Base-by-base conservation (phyloP, 305 asterid species). In the Fraxinus greggii region DNA sequence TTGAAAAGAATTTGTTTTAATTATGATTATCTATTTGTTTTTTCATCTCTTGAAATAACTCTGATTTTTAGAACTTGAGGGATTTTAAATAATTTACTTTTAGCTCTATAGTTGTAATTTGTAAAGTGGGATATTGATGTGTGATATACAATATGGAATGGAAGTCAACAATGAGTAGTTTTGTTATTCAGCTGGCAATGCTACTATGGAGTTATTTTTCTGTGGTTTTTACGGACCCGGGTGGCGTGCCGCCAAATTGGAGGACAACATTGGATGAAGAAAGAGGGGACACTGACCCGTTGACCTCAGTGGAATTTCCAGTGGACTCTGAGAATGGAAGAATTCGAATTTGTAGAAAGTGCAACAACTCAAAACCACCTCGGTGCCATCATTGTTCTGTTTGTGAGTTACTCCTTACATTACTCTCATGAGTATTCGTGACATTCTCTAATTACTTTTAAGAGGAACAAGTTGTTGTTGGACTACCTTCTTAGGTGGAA, bases 181-280 rank as follows among this genome's bases (percentile, higher is more conserved):
- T 51, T 79, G 78, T 72, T 32, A 56, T 81, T 88, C 90, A 92
- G 95, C 83, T 92, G 83, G 92, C 78, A 83, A 89, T 92, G 96
- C 90, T 92, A 82, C 85, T 92, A 24, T 92, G 96, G 96, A 92
- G 96, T 87, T 92, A 92, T 83, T 90, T 92, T 82, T 87, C 96
- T 17, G 94, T 90, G 75, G 93, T 92, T 42, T 88, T 92, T 78
- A 92, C 93, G 80, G 93, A 92, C 82, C 96, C 96, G 1, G 96
- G 95, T 40, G 51, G 79, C 32, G 93, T 92, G 42, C 94, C 96
- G 24, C 89, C 88, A 31, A 88, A 86, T 78, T 92, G 93, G 93
- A 90, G 90, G 85, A 91, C 94, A n/a, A 83, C 69, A 24, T 23
- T 80, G 75, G 95, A 92, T 77, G 94, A 90, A 88, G 95, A 92